These are phyloP conservation scores for Curvularia hawaiiensis DNA, from an alignment of 2,329 filamentous ascomycete species.

Conservation along the genomic window DNA sequence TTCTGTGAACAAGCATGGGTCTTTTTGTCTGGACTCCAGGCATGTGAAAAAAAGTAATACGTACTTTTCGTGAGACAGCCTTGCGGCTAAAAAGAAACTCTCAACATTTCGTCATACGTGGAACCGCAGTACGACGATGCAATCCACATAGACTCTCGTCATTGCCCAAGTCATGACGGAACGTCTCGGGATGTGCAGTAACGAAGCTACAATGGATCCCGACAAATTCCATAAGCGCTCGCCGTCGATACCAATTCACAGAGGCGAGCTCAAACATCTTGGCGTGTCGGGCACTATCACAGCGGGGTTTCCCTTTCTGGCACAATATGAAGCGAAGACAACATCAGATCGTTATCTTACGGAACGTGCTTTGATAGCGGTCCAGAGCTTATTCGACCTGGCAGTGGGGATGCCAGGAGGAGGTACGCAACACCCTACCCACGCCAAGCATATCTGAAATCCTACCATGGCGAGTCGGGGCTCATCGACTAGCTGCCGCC, in stretches of 20 bases:
- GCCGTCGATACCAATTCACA: constrained; percentile 16
- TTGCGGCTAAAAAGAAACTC: background rate
- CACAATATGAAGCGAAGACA: constrained; percentile 27
- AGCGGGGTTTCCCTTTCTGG: constrained; percentile 18
- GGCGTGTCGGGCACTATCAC: constrained; percentile 34
- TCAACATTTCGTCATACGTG: background rate
- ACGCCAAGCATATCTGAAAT: constrained; percentile 37
- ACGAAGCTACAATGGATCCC: constrained; percentile 13
- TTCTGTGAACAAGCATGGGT: constrained; percentile 1
- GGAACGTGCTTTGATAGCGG: constrained; percentile 29
- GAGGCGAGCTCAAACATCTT: constrained; percentile 28
- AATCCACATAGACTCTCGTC: background rate
- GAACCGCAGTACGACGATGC: background rate
- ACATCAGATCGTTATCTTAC: constrained; percentile 25
- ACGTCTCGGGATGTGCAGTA: constrained; percentile 7
- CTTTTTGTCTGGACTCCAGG: background rate
- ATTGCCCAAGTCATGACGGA: background rate
- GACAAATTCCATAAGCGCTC: constrained; percentile 12
- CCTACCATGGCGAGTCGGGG: constrained; percentile 24
- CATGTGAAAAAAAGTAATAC: constrained; percentile 5
- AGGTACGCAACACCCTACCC: constrained; percentile 38
- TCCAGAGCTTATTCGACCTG: constrained; percentile 37
- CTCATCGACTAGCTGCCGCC: constrained; percentile 33
- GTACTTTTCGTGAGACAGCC: background rate
- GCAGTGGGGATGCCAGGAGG: constrained; percentile 38